Base-by-base conservation (phyloP, 306 rosid genomes). In the Gleditsia sinensis region DNA sequence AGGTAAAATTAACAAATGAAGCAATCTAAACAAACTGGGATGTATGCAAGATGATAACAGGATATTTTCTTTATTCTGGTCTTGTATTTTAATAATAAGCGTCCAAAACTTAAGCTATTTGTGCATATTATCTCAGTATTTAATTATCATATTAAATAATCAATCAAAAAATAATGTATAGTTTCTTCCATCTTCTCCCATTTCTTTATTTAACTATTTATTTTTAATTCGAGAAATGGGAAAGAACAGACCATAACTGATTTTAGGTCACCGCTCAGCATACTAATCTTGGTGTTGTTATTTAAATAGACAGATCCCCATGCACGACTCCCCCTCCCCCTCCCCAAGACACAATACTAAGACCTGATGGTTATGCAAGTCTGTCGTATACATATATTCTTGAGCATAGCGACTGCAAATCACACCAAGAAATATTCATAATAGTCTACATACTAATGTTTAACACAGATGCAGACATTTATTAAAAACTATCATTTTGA, bases 141-240 rank as follows among this genome's bases (percentile, higher is more conserved):
- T 8, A 19, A 48, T 53, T 43, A 72, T 72, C 69, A 50, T 48
- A 39, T 67, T 7, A 43, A 50, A 68, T 61, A 60, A 75, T 46
- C 53, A 55, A 13, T 39, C 12, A 3, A 19, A 25, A 42, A 42
- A 24, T 16, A 24, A 45, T 27, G 6, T 3, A 16, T 9, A 5
- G 7, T 23, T 40, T 51, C 49, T 32, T 60, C 50, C 53, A 4
- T 25, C 64, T 69, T 36, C 23, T 55, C 71, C 40, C 19, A 64
- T 49, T 4, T 28, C 32, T 28, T 56, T 45, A 42, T 32, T 42
- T 19, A 39, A 17, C 39, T 11, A 36, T 55, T 24, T 3, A 1
- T n/a, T n/a, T n/a, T n/a, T n/a, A n/a, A n/a, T n/a, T 3, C 5
- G 1, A 0, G n/a, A 33, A 27, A 5, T 12, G 77, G 28, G 6